Evolutionary conservation across 306 rosid species (phyloP), one percentile per base, ranked within the genome.

Genomic region (Castanea mollissima): DNA sequence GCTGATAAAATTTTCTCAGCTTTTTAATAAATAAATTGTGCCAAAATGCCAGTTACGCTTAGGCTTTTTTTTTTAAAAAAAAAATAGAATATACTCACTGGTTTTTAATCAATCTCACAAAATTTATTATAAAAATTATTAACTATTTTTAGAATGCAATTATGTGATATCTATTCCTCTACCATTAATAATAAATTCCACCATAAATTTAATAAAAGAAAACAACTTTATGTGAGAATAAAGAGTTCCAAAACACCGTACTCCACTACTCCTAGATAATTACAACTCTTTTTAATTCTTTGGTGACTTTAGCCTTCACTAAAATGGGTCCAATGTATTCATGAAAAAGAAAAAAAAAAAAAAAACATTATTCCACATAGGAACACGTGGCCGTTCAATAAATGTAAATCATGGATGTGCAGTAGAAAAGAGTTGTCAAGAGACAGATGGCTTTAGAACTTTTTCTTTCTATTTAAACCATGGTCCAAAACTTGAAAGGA

Each of bases 401-500:
- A 46, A 3, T 56, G 18, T 6, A 69, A 32, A 29, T 9, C 32
- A 70, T 46, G 34, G 64, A 49, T 62, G 78, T 34, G 15, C 41
- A 13, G 57, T n/a, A 54, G 77, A 77, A 60, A 69, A 77, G 41
- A 78, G 56, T 73, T 25, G 62, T 12, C 21, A 72, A 41, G 63
- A 55, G 63, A 60, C 20, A 55, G 23, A 71, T 62, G 70, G 41
- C 49, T 31, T 15, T 27, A 54, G 54, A 10, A 34, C 52, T 15
- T 67, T 67, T 35, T 1, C 46, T 6, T 51, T 75, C 41, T 69
- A 46, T 76, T 76, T 79, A 13, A 57, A 59, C 38, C 9, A 73
- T 44, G 73, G 67, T 73, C 75, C 85, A 72, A 12, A 63, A 72
- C 73, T 60, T 64, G 19, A 76, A 52, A 38, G 46, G 10, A 38